Evolutionary conservation across 768 basidiomycete species (phyloP).

Genomic region (Boletus rufocinnamomeus): DNA sequence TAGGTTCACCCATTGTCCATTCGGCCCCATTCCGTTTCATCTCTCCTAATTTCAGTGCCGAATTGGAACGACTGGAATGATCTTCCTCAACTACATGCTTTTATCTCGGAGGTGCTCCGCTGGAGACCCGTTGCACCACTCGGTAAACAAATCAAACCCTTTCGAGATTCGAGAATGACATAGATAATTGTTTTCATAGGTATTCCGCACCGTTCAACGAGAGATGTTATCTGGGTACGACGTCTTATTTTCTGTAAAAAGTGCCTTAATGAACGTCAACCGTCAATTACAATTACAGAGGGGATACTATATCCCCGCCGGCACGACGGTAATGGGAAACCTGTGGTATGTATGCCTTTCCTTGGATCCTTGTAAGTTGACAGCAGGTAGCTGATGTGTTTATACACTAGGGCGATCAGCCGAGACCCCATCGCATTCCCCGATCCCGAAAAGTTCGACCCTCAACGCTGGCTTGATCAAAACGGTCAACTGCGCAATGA

Average conservation of each 20-base stretch:
- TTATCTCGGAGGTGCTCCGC: constrained; percentile 40
- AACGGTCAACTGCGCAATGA: constrained; percentile 49
- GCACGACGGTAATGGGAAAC: constrained; percentile 21
- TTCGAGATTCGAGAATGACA: too few relatives aligned
- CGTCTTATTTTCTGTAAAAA: neutral
- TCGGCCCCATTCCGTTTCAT: neutral
- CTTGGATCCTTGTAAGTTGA: neutral
- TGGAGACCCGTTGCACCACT: constrained; percentile 39
- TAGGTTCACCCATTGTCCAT: constrained; percentile 1
- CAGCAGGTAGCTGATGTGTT: neutral
- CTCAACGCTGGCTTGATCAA: constrained; percentile 52
- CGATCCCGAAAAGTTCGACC: constrained; percentile 58
- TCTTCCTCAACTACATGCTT: constrained; percentile 41
- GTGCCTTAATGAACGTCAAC: constrained; percentile 32
- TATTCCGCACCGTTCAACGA: constrained; percentile 61
- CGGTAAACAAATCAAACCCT: constrained; percentile 16
- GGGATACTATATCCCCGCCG: constrained; percentile 27
- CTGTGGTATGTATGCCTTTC: constrained; percentile 17
- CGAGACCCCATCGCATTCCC: constrained; percentile 58
- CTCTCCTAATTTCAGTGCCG: constrained; percentile 31
- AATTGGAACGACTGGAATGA: constrained; percentile 35
- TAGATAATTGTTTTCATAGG: constrained; percentile 22
- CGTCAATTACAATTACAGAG: constrained; percentile 6
- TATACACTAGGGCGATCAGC: constrained; percentile 45
- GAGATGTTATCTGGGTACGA: constrained; percentile 62